Base-by-base conservation (phyloP, 2,329 filamentous ascomycete genomes). In the Exophiala dermatitidis region DNA sequence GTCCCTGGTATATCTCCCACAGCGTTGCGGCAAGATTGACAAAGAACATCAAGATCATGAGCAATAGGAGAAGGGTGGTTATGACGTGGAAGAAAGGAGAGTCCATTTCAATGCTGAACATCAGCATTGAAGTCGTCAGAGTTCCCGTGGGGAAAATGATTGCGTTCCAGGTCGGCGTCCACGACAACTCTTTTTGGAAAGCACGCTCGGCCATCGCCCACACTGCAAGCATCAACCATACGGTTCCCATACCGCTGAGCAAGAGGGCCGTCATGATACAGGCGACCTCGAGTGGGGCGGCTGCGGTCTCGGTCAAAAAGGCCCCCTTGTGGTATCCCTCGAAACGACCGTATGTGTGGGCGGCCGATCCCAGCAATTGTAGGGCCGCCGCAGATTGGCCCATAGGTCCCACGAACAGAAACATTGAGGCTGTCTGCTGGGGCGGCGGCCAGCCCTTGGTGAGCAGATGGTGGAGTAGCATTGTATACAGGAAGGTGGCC, bases 211-310 rank as follows among this genome's bases (percentile, higher is more conserved):
- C 12, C 54, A 61, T 57, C 31, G 46, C 53, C 29, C 49, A 53
- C 5, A 71, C 59, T 1, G 70, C 69, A 53, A 74, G 69, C n/a
- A 62, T 54, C 67, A 70, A 71, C 71, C 71, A 74, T 37, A 74
- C 71, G 3, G 68, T 66, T 0, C 65, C 69, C 43, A 69, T 67
- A 0, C 71, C 72, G 66, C 69, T 72, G n/a, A 64, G 60, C 10
- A 72, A 42, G 31, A 75, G 48, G 0, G 69, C 72, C 0, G 63
- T 57, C 31, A 74, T 67, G 34, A 69, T 64, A 36, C 72, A 73
- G 3, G 62, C 54, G 19, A 63, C 64, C 0, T 62, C 67, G 4
- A 74, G 60, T 0, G 65, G 58, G 1, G 19, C 50, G 0, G 68
- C 68, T 1, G 71, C 69, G 2, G 64, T 51, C 1, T 60, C 62